Evolutionary conservation across 352 stramenopile species (phyloP).

Genomic region (Globisporangium spinosum): DNA sequence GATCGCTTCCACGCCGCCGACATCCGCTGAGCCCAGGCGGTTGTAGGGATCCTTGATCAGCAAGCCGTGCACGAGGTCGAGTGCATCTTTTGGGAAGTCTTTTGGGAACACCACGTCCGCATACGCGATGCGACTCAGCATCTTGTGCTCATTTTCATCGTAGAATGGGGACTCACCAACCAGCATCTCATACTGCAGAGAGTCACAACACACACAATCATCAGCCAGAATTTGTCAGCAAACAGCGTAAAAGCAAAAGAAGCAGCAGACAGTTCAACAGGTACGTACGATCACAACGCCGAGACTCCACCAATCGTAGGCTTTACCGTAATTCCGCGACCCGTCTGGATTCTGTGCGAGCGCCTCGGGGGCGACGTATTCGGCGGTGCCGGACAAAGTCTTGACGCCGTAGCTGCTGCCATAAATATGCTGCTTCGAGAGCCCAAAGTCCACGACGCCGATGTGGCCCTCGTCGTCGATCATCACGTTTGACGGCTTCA

Average conservation of each 20-base stretch:
- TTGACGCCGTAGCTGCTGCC: constrained; percentile 83
- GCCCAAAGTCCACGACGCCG: constrained; percentile 84
- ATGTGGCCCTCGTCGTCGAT: constrained; percentile 88
- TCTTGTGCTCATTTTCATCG: constrained; percentile 87
- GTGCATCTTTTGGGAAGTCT: constrained; percentile 72
- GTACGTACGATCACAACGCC: constrained; percentile 78
- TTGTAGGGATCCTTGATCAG: constrained; percentile 69
- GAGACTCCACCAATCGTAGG: constrained; percentile 89
- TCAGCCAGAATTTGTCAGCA: not conserved
- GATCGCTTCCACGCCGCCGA: constrained; percentile 67
- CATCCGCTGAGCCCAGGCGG: constrained; percentile 59
- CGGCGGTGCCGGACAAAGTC: constrained; percentile 80
- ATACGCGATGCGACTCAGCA: constrained; percentile 83
- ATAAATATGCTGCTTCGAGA: constrained; percentile 89
- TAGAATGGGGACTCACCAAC: constrained; percentile 86
- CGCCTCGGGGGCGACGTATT: constrained; percentile 86
- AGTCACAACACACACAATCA: not conserved
- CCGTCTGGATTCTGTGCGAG: constrained; percentile 78
- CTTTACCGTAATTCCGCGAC: constrained; percentile 82
- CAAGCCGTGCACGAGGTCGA: constrained; percentile 71
- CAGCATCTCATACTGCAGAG: constrained; percentile 81
- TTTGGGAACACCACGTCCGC: constrained; percentile 69
- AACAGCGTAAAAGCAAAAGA: not conserved
- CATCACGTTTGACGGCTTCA: constrained; percentile 90
- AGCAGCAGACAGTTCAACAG: not conserved